These are phyloP conservation scores for Colletotrichum horii DNA, from an alignment of 2,329 filamentous ascomycete species.

Conservation along the genomic window DNA sequence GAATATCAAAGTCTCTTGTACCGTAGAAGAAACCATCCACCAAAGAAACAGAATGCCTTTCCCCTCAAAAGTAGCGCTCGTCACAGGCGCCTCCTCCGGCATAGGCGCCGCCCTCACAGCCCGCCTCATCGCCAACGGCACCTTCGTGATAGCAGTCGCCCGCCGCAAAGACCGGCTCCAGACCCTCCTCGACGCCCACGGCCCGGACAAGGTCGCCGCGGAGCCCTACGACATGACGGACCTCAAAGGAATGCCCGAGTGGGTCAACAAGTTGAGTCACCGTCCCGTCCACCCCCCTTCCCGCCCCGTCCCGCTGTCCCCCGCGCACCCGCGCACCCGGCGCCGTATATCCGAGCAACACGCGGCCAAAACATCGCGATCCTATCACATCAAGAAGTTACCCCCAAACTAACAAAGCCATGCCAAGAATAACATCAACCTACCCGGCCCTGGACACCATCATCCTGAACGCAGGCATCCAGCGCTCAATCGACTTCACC, in stretches of 20 bases:
- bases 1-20: background rate
- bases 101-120: slow-evolving; percentile 55
- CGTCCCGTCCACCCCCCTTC: background rate
- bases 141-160: slow-evolving; percentile 60
- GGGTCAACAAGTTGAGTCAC: slow-evolving; percentile 38
- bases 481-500: slow-evolving; percentile 52
- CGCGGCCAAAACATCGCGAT: background rate
- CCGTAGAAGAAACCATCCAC: background rate
- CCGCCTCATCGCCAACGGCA: slow-evolving; percentile 45
- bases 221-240: slow-evolving; percentile 50
- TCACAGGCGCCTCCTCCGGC: slow-evolving; percentile 60
- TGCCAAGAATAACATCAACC: slow-evolving; percentile 33
- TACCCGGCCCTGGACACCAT: slow-evolving; percentile 60
- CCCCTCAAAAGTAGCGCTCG: slow-evolving; percentile 58
- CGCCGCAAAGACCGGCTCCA: slow-evolving; percentile 59
- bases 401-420: background rate
- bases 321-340: background rate
- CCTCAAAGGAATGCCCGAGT: slow-evolving; percentile 43
- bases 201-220: slow-evolving; percentile 42
- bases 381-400: background rate
- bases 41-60: slow-evolving; percentile 48
- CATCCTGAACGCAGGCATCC: slow-evolving; percentile 62
- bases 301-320: background rate
- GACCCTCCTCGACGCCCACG: slow-evolving; percentile 52
- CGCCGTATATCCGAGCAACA: background rate